phyloP scores from a whole-genome alignment of 2,329 filamentous ascomycete genomes.

The Penicillium decumbens region DNA sequence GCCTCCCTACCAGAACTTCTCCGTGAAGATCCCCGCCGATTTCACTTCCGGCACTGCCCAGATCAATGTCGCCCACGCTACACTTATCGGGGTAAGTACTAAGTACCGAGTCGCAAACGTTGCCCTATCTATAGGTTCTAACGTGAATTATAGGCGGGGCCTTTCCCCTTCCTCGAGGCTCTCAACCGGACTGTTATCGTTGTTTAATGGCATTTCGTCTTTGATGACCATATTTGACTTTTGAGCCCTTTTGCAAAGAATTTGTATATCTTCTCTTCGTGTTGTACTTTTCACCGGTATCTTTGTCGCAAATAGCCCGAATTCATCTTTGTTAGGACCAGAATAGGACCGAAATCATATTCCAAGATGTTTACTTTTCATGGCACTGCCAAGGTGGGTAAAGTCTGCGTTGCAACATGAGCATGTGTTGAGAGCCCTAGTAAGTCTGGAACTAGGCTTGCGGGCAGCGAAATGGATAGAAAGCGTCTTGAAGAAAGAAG shows the following conservation, averaged over 20 bases:
- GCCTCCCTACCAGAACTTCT: conserved; percentile 32
- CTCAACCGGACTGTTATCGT: conserved; percentile 25
- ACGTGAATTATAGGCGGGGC: conserved; percentile 18
- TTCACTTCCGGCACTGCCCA: conserved; percentile 15
- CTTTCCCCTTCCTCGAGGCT: conserved; percentile 21
- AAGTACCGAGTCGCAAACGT: background rate
- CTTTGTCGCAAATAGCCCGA: background rate
- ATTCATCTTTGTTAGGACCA: background rate
- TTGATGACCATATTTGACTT: background rate
- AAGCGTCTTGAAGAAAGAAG: no score
- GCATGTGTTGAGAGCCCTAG: no score
- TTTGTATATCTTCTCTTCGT: background rate
- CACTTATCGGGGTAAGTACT: conserved; percentile 29
- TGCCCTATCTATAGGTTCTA: background rate
- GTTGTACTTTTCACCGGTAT: background rate
- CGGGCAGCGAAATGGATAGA: no score
- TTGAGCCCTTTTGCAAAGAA: background rate
- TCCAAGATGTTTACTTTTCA: no score
- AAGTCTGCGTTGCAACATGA: no score
- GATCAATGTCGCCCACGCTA: conserved; percentile 28
- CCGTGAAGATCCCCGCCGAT: conserved; percentile 22
- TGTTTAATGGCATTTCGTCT: conserved; percentile 7
- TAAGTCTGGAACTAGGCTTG: no score
- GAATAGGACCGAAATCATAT: background rate
- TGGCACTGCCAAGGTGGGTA: no score